Conservation (phyloP, 805 yeast genomes). For the Torulaspora delbrueckii region DNA sequence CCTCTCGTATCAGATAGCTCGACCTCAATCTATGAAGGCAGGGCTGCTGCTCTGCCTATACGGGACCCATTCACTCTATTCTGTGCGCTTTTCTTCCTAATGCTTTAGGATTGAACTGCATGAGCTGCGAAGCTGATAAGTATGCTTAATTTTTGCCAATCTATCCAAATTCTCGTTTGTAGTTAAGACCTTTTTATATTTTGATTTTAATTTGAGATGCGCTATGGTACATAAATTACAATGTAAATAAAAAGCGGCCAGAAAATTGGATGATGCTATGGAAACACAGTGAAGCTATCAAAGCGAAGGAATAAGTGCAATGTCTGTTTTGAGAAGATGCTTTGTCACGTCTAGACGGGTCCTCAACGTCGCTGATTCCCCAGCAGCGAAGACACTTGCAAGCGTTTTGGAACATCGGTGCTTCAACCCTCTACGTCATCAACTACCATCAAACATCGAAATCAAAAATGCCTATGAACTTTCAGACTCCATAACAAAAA, state of each 20-base stretch:
- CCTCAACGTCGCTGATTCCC: background rate
- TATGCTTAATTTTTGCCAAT: no score
- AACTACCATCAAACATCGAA: constrained; percentile 5
- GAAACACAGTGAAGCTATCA: background rate
- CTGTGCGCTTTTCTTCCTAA: background rate
- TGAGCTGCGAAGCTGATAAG: background rate
- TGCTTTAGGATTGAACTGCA: background rate
- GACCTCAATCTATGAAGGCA: constrained; percentile 9
- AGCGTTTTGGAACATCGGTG: constrained; percentile 16
- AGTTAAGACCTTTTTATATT: background rate
- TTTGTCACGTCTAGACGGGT: constrained; percentile 3
- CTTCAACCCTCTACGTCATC: constrained; percentile 17
- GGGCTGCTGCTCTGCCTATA: background rate
- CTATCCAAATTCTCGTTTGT: background rate
- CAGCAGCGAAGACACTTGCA: constrained; percentile 2
- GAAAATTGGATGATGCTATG: background rate
- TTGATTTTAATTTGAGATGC: background rate
- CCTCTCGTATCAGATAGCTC: constrained; percentile 6
- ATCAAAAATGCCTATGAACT: constrained; percentile 23
- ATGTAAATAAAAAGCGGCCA: background rate
- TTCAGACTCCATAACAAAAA: constrained; percentile 16
- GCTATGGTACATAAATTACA: background rate
- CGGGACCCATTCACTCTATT: background rate
- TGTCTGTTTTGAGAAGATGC: constrained; percentile 14
- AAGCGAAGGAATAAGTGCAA: background rate